phyloP scores from a whole-genome alignment of 495 filamentous ascomycete genomes.

The Parachaetomium inaequale region DNA sequence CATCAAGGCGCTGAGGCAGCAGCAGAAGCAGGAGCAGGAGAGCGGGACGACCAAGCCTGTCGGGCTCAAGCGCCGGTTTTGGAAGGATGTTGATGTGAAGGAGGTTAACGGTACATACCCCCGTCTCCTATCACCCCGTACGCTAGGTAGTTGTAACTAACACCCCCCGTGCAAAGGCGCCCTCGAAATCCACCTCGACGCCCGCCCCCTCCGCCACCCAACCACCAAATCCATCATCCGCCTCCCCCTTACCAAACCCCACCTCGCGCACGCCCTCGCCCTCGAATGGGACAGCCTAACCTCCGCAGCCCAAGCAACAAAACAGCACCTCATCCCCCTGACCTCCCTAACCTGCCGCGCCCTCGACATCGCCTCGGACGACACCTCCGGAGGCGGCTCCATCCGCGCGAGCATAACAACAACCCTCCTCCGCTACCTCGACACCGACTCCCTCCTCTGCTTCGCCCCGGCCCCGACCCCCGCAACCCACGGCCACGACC shows the following conservation, averaged over 20 bases:
- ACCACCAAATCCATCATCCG: constrained; percentile 60
- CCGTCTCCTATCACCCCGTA: not conserved
- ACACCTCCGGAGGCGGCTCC: constrained; percentile 7
- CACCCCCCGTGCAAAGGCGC: constrained; percentile 44
- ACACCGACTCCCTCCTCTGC: constrained; percentile 92
- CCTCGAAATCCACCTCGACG: constrained; percentile 74
- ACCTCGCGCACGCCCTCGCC: constrained; percentile 82
- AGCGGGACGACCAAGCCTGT: constrained; percentile 6
- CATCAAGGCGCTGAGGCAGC: constrained; percentile 27
- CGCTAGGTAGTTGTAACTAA: too few relatives aligned
- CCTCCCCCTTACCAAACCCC: constrained; percentile 68
- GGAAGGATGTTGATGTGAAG: constrained; percentile 72
- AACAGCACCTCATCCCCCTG: constrained; percentile 80
- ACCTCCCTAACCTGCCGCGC: constrained; percentile 80
- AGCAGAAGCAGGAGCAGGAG: not conserved
- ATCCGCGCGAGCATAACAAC: constrained; percentile 57
- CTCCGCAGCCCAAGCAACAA: constrained; percentile 71
- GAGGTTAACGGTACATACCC: constrained; percentile 43
- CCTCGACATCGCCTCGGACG: constrained; percentile 70
- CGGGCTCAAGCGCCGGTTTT: constrained; percentile 66
- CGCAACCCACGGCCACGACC: not conserved
- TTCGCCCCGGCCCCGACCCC: constrained; percentile 66
- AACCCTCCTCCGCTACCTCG: constrained; percentile 76
- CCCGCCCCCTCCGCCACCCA: constrained; percentile 72
- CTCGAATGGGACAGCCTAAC: constrained; percentile 87